Evolutionary conservation across 257 asterid species (phyloP).

Genomic region (Misopates orontium): DNA sequence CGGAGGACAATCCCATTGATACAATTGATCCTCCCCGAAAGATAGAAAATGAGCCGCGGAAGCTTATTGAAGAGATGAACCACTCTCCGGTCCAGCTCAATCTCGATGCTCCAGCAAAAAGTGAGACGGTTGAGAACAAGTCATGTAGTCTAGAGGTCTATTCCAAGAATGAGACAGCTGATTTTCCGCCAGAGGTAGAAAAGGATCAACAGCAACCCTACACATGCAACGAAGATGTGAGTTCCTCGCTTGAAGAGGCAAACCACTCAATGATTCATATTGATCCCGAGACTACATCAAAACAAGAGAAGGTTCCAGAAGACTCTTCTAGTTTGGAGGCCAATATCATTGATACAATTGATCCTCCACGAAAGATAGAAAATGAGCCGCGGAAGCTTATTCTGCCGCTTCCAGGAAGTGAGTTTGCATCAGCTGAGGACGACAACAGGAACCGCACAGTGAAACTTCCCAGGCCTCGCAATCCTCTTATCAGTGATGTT

Average conservation of each 20-base stretch:
- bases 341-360: constrained; percentile 2
- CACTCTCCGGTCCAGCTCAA: constrained; percentile 22
- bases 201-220: constrained; percentile 19
- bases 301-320: constrained; percentile 26
- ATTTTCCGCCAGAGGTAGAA: not conserved
- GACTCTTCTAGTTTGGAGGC: constrained; percentile 28
- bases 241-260: constrained; percentile 33
- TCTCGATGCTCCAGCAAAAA: constrained; percentile 25
- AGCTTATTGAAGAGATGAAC: constrained; percentile 35
- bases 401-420: constrained; percentile 12
- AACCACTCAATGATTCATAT: constrained; percentile 24
- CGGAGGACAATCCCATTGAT: constrained; percentile 14
- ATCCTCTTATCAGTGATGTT: constrained; percentile 22
- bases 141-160: too few relatives aligned
- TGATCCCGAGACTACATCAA: constrained; percentile 23
- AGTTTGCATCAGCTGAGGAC: constrained; percentile 8
- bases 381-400: constrained; percentile 16
- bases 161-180: too few relatives aligned
- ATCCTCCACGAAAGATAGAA: constrained; percentile 5
- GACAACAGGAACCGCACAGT: not conserved
- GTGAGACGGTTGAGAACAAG: not conserved
- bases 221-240: constrained; percentile 25
- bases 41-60: too few relatives aligned
- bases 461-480: constrained; percentile 22
- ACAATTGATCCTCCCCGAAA: constrained; percentile 1